Evolutionary conservation across 495 filamentous ascomycete species (phyloP).

Genomic region (Neurospora pannonica): DNA sequence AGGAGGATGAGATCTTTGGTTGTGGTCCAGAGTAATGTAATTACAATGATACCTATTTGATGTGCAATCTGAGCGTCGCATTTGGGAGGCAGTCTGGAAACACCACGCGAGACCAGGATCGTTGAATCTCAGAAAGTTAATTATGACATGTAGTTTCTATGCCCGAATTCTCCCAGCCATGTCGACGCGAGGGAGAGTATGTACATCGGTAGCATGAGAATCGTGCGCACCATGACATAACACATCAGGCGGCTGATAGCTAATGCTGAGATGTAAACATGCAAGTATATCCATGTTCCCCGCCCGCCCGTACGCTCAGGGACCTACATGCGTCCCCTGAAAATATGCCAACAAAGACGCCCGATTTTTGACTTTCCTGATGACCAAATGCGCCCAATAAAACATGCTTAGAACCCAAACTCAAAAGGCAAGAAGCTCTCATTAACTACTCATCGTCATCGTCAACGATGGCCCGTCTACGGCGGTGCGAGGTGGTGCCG

Average conservation of each 20-base stretch:
- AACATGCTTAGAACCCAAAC: neutral
- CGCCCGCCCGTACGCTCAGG: neutral
- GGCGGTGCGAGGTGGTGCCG: constrained; percentile 22
- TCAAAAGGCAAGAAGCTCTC: neutral
- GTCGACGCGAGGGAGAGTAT: neutral
- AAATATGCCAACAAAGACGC: neutral
- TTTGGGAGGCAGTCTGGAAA: neutral
- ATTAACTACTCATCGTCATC: constrained; percentile 38
- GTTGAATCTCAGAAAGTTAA: neutral
- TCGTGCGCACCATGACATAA: neutral
- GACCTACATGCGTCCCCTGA: neutral
- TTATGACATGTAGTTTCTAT: neutral
- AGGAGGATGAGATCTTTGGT: neutral
- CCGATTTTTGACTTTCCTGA: neutral
- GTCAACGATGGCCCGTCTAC: constrained; percentile 37
- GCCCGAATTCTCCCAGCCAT: neutral
- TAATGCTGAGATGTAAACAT: neutral
- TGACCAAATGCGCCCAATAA: neutral
- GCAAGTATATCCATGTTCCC: neutral
- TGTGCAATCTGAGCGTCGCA: neutral
- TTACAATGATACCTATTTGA: neutral
- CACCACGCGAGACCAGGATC: neutral
- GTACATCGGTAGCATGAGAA: neutral
- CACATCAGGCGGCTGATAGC: neutral
- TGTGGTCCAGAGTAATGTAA: neutral